phyloP scores from a whole-genome alignment of 768 basidiomycete species.

The Russula earlei region DNA sequence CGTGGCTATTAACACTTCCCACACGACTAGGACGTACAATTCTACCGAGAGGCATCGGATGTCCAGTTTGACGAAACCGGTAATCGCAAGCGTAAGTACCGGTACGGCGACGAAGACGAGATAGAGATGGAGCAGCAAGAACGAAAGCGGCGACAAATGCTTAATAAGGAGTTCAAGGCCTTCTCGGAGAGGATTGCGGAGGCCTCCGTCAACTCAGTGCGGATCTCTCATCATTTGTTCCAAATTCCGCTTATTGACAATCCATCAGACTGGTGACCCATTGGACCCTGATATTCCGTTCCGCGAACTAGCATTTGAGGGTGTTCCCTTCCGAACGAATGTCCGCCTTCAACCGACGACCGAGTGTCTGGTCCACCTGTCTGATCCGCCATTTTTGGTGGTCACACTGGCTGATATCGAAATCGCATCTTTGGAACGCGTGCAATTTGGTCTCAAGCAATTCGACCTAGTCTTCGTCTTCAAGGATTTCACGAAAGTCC shows the following conservation, averaged over 20 bases:
- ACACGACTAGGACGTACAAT: conserved; percentile 77
- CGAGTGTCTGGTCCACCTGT: conserved; percentile 91
- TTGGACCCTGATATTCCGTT: conserved; percentile 95
- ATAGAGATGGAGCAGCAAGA: conserved; percentile 99
- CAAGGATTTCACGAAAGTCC: conserved; percentile 88
- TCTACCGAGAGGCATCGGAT: conserved; percentile 95
- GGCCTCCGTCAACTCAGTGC: conserved; percentile 65
- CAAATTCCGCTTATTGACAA: conserved; percentile 2
- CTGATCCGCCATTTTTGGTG: conserved; percentile 92
- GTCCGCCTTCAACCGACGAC: conserved; percentile 93
- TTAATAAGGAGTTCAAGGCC: conserved; percentile 90
- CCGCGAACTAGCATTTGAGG: conserved; percentile 92
- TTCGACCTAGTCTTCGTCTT: conserved; percentile 97
- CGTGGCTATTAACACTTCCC: neutral
- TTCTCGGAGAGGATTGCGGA: conserved; percentile 92
- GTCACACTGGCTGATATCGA: conserved; percentile 93
- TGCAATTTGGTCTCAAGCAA: conserved; percentile 91
- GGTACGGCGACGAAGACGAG: conserved; percentile 98
- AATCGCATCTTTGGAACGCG: conserved; percentile 92
- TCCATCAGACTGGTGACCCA: conserved; percentile 58
- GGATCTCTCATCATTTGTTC: conserved; percentile 22
- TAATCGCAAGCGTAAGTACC: conserved; percentile 93
- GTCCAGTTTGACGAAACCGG: conserved; percentile 98
- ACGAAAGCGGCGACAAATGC: conserved; percentile 72
- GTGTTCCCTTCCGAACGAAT: conserved; percentile 92